Evolutionary conservation across 805 yeast species (phyloP).

Genomic region (Hanseniaspora lachancei): DNA sequence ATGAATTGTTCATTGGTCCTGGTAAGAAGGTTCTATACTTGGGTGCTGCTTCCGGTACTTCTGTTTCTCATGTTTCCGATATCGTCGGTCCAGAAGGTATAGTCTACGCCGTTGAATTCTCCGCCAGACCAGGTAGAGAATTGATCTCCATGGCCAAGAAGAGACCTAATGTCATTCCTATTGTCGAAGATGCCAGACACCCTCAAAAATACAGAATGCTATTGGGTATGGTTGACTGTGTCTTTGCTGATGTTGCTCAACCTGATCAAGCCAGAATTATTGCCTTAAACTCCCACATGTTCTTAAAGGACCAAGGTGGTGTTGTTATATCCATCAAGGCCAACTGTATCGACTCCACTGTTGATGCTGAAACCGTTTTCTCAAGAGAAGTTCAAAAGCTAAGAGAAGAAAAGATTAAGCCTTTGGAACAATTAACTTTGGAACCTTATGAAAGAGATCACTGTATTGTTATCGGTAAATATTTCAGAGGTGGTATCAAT

Average conservation of each 20-base stretch:
- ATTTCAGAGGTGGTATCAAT: constrained; percentile 73
- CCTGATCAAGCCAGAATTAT: constrained; percentile 99
- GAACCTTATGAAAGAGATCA: constrained; percentile 99
- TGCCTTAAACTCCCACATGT: constrained; percentile 94
- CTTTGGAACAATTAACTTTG: constrained; percentile 93
- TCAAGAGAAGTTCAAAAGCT: constrained; percentile 98
- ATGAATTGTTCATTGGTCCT: constrained; percentile 92
- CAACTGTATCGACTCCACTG: constrained; percentile 99
- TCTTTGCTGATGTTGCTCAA: constrained; percentile 99
- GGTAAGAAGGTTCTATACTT: constrained; percentile 94
- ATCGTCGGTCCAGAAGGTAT: constrained; percentile 98
- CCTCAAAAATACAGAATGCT: constrained; percentile 99
- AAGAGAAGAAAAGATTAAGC: constrained; percentile 97
- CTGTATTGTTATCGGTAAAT: constrained; percentile 95
- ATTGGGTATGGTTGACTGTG: constrained; percentile 96
- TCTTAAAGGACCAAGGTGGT: constrained; percentile 96
- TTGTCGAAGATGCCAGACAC: constrained; percentile 99
- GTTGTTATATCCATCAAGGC: constrained; percentile 98
- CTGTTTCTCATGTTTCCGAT: constrained; percentile 96
- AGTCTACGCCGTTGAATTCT: constrained; percentile 97
- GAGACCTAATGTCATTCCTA: constrained; percentile 98
- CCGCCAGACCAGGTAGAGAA: constrained; percentile 99
- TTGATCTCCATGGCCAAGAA: constrained; percentile 98
- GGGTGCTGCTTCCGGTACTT: constrained; percentile 99
- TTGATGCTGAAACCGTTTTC: constrained; percentile 97